Evolutionary conservation across 495 filamentous ascomycete genomes (phyloP).

Genomic region (Aspergillus panamensis): DNA sequence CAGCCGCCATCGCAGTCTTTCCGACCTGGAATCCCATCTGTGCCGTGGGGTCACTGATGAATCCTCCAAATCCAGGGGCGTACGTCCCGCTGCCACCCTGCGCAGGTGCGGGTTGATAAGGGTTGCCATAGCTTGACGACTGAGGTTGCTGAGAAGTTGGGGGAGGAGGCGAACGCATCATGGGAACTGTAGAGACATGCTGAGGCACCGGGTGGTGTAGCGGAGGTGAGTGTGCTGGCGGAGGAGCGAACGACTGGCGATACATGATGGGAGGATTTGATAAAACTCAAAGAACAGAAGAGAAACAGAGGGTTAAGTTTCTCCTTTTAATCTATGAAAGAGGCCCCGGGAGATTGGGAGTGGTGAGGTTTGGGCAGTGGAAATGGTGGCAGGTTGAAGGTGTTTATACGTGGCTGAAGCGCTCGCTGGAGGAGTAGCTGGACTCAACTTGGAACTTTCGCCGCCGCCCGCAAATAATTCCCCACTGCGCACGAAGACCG

Average conservation of each 20-base stretch:
- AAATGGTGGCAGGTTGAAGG: conserved; percentile 16
- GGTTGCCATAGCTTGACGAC: conserved; percentile 68
- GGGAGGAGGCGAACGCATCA: conserved; percentile 93
- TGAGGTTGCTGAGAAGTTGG: conserved; percentile 71
- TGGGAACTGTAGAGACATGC: conserved; percentile 97
- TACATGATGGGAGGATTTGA: conserved; percentile 59
- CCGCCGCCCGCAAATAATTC: conserved; percentile 33
- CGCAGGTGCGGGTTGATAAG: conserved; percentile 57
- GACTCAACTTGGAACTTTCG: conserved; percentile 27
- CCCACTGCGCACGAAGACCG: conserved; percentile 28
- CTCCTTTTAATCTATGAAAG: background rate
- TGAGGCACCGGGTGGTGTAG: conserved; percentile 98
- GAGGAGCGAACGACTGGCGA: conserved; percentile 69
- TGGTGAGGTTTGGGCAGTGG: conserved; percentile 6
- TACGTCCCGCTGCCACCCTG: conserved; percentile 53
- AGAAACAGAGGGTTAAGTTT: background rate
- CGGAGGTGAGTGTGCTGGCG: conserved; percentile 82
- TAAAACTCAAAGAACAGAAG: conserved; percentile 1
- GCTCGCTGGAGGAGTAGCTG: conserved; percentile 21
- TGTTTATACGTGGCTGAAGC: conserved; percentile 47
- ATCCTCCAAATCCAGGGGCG: conserved; percentile 74
- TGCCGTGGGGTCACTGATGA: conserved; percentile 94
- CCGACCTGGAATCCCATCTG: conserved; percentile 96
- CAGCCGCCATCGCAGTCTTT: conserved; percentile 81
- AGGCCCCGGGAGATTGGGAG: background rate